Percentiles rank a stretch among this genome's conserved stretches.
These are phyloP conservation scores for Pichia sp. DNA, from an alignment of 1,139 yeast genomes.

Conservation along the genomic window DNA sequence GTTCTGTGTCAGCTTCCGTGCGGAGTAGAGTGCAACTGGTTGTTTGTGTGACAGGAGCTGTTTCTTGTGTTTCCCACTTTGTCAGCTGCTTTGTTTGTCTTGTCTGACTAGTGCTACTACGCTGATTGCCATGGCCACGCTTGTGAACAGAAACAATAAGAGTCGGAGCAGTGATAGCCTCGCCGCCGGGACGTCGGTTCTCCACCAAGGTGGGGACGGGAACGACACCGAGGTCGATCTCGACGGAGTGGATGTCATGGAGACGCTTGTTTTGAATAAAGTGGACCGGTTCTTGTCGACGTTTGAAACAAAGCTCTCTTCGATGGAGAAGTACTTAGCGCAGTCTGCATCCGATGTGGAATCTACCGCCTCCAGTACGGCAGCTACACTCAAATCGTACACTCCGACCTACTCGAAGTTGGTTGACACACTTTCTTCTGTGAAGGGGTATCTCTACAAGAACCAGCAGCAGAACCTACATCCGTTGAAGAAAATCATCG, in stretches of 20 bases:
- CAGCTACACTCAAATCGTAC: slow-evolving; percentile 5
- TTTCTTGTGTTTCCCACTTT: too few species aligned
- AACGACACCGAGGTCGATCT: slow-evolving; percentile 4
- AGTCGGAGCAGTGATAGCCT: neutral
- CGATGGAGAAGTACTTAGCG: slow-evolving; percentile 48
- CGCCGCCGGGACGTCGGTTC: neutral
- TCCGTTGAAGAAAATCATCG: slow-evolving; percentile 45
- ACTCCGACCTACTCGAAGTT: slow-evolving; percentile 23
- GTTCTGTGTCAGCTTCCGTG: neutral
- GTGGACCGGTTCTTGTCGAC: slow-evolving; percentile 49
- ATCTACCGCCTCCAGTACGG: slow-evolving; percentile 8
- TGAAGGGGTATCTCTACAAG: slow-evolving; percentile 23
- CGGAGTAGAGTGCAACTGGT: too few species aligned
- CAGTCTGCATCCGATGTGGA: slow-evolving; percentile 16
- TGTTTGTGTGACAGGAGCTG: neutral
- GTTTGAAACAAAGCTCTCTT: slow-evolving; percentile 50
- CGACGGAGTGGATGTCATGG: slow-evolving; percentile 33
- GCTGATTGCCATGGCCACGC: neutral
- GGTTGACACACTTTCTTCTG: slow-evolving; percentile 29
- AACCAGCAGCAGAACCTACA: slow-evolving; percentile 27
- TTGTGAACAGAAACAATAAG: slow-evolving; percentile 4
- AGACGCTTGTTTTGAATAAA: slow-evolving; percentile 47
- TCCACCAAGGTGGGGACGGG: neutral
- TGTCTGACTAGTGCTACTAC: neutral
- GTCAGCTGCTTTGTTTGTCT: neutral